Evolutionary conservation across 768 basidiomycete species (phyloP).

Genomic region (Cystofilobasidium macerans): DNA sequence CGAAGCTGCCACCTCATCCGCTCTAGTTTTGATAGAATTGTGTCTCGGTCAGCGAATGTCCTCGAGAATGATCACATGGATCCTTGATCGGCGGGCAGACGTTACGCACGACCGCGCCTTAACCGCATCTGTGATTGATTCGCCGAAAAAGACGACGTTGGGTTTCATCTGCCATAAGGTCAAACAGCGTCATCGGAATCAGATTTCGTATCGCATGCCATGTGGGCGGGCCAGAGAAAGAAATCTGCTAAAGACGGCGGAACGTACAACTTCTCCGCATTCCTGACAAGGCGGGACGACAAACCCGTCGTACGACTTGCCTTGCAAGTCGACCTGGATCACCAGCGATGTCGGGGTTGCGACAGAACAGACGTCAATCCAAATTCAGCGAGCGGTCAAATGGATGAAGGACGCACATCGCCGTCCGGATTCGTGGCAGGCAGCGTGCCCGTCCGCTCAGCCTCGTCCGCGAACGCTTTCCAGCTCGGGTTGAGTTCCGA

Average conservation of each 20-base stretch:
- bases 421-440: constrained; percentile 85
- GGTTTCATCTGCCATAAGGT: constrained; percentile 47
- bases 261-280: constrained; percentile 46
- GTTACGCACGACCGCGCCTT: constrained; percentile 55
- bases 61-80: background rate
- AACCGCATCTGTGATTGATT: constrained; percentile 58
- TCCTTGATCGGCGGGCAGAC: no score
- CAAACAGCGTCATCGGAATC: no score
- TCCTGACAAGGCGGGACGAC: constrained; percentile 63
- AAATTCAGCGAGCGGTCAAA: background rate
- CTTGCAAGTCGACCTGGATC: constrained; percentile 79
- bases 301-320: constrained; percentile 64
- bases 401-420: constrained; percentile 50
- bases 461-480: constrained; percentile 50
- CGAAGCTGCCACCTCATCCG: constrained; percentile 44
- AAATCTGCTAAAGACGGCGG: background rate
- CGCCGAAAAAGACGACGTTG: constrained; percentile 44
- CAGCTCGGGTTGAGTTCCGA: constrained; percentile 56
- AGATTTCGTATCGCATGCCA: constrained; percentile 55
- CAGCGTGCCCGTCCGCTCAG: constrained; percentile 42
- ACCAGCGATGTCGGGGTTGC: no score
- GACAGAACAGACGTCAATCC: background rate
- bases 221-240: background rate
- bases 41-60: no score
- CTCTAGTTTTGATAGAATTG: constrained; percentile 15